Evolutionary conservation across 768 basidiomycete genomes (phyloP).

Genomic region (Strobilomyces dryophilus): DNA sequence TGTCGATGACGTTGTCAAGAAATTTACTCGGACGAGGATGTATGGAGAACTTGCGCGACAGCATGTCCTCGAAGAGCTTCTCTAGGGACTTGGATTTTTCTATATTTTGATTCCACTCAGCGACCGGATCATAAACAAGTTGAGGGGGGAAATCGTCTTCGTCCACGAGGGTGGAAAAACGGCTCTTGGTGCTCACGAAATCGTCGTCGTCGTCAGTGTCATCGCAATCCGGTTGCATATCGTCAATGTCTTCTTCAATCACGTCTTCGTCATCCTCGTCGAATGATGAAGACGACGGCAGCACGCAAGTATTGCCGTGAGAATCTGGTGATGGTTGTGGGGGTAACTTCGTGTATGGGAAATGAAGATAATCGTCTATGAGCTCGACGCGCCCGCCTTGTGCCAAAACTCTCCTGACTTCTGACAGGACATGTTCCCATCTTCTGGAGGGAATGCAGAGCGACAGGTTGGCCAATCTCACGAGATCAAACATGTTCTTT

Average conservation of each 20-base stretch:
- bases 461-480: constrained; percentile 67
- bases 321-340: constrained; percentile 14
- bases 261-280: constrained; percentile 20
- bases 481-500: constrained; percentile 60
- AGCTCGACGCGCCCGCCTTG: constrained; percentile 65
- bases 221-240: constrained; percentile 5
- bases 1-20: constrained; percentile 40
- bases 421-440: constrained; percentile 57
- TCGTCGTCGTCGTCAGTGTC: constrained; percentile 25
- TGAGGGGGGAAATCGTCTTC: constrained; percentile 14
- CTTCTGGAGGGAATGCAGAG: constrained; percentile 55
- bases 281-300: constrained; percentile 15
- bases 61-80: constrained; percentile 55
- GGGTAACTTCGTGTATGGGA: constrained; percentile 46
- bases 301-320: not conserved
- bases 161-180: constrained; percentile 22
- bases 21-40: constrained; percentile 50
- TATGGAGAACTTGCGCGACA: constrained; percentile 47
- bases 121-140: constrained; percentile 21
- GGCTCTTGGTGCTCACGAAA: constrained; percentile 30
- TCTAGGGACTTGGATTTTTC: constrained; percentile 48
- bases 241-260: constrained; percentile 18
- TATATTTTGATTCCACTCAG: constrained; percentile 40
- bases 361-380: constrained; percentile 68
- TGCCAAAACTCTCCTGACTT: constrained; percentile 59